Evolutionary conservation across 2,329 filamentous ascomycete species (phyloP), one percentile per base, ranked within the genome.

Genomic region (Trichoderma breve): DNA sequence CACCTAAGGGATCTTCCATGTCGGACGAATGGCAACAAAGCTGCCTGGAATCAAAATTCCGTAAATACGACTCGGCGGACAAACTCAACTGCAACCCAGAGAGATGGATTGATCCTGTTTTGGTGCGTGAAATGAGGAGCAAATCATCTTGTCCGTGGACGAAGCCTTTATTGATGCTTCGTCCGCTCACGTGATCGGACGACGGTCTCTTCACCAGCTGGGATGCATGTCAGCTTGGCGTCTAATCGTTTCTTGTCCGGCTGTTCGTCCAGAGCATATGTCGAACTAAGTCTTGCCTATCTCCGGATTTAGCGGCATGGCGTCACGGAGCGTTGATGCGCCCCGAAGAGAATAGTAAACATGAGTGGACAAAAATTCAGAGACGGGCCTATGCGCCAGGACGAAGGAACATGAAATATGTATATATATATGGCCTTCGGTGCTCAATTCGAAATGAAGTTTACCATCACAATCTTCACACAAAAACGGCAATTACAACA

Each of bases 91-190:
- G 26, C 9, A 24, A 26, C 39, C 6, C 43, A 55, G 12, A 36
- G 4, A 26, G 5, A 18, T 28, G 0, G 36, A 66, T 18, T 8
- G 21, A 30, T 24, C 32, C 15, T 63, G 34, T 26, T 43, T 28
- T 43, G 64, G 28, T 26, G 24, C 21, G 18, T 34, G 53, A 57
- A 14, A 57, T 30, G 18, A 26, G 36, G 21, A 26, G 36, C 15
- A 32, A 30, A 18, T 3, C 12, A 30, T 53, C 69, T 74, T 69
- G 73, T 74, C 73, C 73, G 73, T 65, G 73, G 73, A 74, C 72
- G 73, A 73, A 74, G 53, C 15, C 32, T 30, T 60, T 43, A 24
- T 32, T 30, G 9, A 15, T 51, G 34, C 18, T 51, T 47, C 53
- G 28, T 53, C 70, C 62, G 55, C 18, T 63, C 60, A 53, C 65